Base-by-base conservation (phyloP, 148 eudicot species). In the Rheum nobile region DNA sequence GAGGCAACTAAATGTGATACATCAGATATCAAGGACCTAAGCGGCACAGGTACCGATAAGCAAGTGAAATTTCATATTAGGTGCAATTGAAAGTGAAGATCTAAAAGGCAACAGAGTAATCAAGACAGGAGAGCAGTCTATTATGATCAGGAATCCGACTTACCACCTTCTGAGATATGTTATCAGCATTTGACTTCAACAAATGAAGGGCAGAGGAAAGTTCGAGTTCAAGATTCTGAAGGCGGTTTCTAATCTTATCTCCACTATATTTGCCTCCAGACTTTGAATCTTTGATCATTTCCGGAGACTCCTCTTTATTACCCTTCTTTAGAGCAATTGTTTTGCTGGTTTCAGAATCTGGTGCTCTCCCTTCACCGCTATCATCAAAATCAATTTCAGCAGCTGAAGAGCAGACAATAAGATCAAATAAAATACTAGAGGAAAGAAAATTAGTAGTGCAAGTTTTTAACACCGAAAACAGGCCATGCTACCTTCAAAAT, bases 161-260 rank as follows among this genome's bases (percentile, higher is more conserved):
- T 50, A 31, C 75, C 35, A 75, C 87, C 79, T 79, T 79, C 74
- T 77, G 78, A 65, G 80, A 63, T 59, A 74, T 54, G 41, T 73
- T 81, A 55, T 43, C 76, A 63, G 76, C 47, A 78, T 80, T 87
- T 77, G 97, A 87, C 79, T 81, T 87, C 67, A 94, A 57, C 50
- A 84, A 84, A 41, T 16, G 35, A 74, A 95, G 88, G 26, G 86
- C 83, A 70, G 89, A 85, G 61, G 86, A 77, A n/a, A 95, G 96
- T 82, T 95, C 96, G 39, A 68, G 72, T 81, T 87, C 85, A 70
- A 95, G 80, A 71, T 88, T 80, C 76, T 86, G 86, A 88, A 95
- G 90, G 47, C 88, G 93, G 74, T 73, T 77, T 82, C 69, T 80
- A 74, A 90, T 67, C 43, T 87, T 79, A 50, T 77, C 72, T 72